A percentile compares a stretch with the other conserved stretches of the same genome.
Conservation (phyloP, 2,329 filamentous ascomycete genomes). For the Fusarium musae region DNA sequence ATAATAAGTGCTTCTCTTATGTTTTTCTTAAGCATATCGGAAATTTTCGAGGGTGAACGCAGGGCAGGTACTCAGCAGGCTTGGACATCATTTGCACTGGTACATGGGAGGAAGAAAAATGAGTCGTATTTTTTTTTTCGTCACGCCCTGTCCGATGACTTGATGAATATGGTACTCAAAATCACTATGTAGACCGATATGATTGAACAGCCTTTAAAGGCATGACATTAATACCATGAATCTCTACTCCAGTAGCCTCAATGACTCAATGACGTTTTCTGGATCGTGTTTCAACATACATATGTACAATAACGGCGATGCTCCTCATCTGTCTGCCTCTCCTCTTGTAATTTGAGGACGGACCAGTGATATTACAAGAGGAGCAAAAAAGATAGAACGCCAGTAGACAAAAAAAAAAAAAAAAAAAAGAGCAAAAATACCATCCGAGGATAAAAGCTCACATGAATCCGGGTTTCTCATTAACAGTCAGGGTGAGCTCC, state of each 20-base stretch:
- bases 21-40: conserved; percentile 22
- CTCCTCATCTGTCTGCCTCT: conserved; percentile 5
- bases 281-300: conserved; percentile 19
- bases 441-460: conserved; percentile 9
- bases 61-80: conserved; percentile 31
- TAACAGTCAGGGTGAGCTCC: conserved; percentile 14
- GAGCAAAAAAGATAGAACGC: conserved; percentile 26
- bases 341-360: conserved; percentile 7
- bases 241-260: conserved; percentile 12
- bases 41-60: conserved; percentile 31
- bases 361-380: conserved; percentile 37
- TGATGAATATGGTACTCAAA: neutral
- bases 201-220: neutral
- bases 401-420: conserved; percentile 21
- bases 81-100: conserved; percentile 23
- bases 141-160: neutral
- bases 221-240: conserved; percentile 28
- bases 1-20: conserved; percentile 47
- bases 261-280: conserved; percentile 14
- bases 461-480: conserved; percentile 28
- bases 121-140: conserved; percentile 25
- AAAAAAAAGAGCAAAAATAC: conserved; percentile 20
- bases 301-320: conserved; percentile 21
- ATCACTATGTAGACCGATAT: neutral
- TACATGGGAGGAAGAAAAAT: conserved; percentile 21